A percentile compares a stretch with the other conserved stretches of the same genome.
Conservation (phyloP, 2,329 filamentous ascomycete genomes). For the Coniella vitis region DNA sequence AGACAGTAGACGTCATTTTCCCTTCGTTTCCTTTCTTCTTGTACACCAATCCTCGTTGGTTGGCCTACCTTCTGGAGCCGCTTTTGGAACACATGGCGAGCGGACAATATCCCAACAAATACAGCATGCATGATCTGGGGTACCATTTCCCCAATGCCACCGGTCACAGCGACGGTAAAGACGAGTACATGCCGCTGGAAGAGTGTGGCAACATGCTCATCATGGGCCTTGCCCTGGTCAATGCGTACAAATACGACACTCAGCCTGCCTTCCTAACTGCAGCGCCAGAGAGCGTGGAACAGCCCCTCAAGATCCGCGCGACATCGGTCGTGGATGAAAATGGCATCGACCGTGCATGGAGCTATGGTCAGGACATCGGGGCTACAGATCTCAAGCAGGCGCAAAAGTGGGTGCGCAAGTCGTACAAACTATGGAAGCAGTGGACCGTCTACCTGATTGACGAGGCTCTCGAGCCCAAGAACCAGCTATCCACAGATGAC, state of each 20-base stretch:
- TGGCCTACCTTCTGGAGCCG: constrained; percentile 72
- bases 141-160: constrained; percentile 70
- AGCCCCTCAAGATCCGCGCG: constrained; percentile 8
- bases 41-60: constrained; percentile 76
- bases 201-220: constrained; percentile 73
- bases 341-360: constrained; percentile 42
- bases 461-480: constrained; percentile 60
- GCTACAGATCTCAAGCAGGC: constrained; percentile 38
- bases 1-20: constrained; percentile 84
- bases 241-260: constrained; percentile 60
- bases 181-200: constrained; percentile 71
- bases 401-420: constrained; percentile 36
- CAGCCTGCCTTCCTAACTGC: constrained; percentile 41
- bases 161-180: constrained; percentile 60
- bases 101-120: constrained; percentile 77
- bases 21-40: constrained; percentile 81
- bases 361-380: constrained; percentile 28
- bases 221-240: constrained; percentile 70
- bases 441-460: constrained; percentile 70
- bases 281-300: constrained; percentile 16
- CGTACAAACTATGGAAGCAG: constrained; percentile 66
- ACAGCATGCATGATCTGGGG: constrained; percentile 72
- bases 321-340: constrained; percentile 18
- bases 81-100: constrained; percentile 75
- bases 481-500: constrained; percentile 71